Evolutionary conservation across 345 rosid species (phyloP), one percentile per base, ranked within the genome.

Genomic region (Acer campestre): DNA sequence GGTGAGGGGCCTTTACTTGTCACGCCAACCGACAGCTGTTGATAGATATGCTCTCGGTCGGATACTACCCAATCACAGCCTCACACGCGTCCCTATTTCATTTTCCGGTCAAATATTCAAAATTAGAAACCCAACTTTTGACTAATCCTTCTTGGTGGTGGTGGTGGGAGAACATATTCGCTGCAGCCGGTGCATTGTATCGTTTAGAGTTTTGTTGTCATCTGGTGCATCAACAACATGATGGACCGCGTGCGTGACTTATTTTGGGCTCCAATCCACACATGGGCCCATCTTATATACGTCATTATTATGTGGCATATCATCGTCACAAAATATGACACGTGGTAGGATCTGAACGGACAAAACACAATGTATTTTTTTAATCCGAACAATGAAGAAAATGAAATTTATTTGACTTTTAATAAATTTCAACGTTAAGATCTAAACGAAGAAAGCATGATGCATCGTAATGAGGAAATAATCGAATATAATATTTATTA

Each of bases 1-100:
- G 13, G 49, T 1, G 0, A 11, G 38, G 51, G 51, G 35, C 49
- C 64, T 51, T 64, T 20, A 35, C 13, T 17, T 42, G 18, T 56
- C 67, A 56, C 58, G 73, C 66, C 73, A 67, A 58, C 44, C 44
- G 73, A 58, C 73, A 55, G 58, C 67, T 67, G 73, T 55, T 64
- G 31, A 49, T 53, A 6, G 3, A 16, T 16, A 16, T 74, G 61
- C 49, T 6, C 70, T 74, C 62, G 35, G 14, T 20, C 1, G 63
- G 38, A 61, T 16, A 31, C 3, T 0, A 1, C 0, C 31, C 79
- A 58, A 61, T 61, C 17, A 42, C 1, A 9, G 8, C 1, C 2
- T 1, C 1, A 53, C 74, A 61, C 67, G 79, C 29, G 62, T 66
- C 48, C 6, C 3, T 0, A 0, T 49, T 0, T 42, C 12, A 17